Evolutionary conservation across 169 alveolate species (phyloP), one percentile per base, ranked within the genome.

Genomic region (Eimeria tenella): DNA sequence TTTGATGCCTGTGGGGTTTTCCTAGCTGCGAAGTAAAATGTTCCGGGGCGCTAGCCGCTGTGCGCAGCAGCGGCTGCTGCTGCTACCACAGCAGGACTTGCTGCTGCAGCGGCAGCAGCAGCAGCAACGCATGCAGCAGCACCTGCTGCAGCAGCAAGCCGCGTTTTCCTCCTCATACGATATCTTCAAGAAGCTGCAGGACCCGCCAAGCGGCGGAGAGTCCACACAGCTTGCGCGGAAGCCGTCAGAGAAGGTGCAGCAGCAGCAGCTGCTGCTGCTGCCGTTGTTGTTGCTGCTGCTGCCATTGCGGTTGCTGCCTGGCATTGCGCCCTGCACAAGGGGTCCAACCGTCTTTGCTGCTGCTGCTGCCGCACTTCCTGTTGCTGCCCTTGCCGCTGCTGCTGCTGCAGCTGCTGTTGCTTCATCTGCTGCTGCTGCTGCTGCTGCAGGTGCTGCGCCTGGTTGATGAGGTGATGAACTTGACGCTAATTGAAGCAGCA

Each of bases 401-500:
- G 58, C 63, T 82, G 93, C 19, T 82, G 65, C 88, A 83, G 62
- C 55, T 58, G 90, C 50, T 25, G 86, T 13, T 74, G 77, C 75
- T 93, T 74, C n/a, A 73, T 88, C 52, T 91, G 60, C 58, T 84
- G 94, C 21, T 84, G 70, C 90, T 74, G 90, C 55, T 86, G 94
- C 52, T 21, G 74, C 23, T n/a, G 83, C 65, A 97, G 96, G 98
- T 97, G 23, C 42, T 97, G 52, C 94, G 96, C 4, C 90, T 97
- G 77, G 98, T 96, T 4, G 98, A 97, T 81, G 98, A 97, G 94
- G 96, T 97, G 25, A 93, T 97, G 70, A 96, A 94, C 75, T 93
- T 97, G 83, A 96, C 98, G 13, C 95, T 97, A 65, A 97, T 97
- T 4, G 98, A 97, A 88, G 98, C 98, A 49, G 98, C 98, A 10